Percentiles rank a stretch among this genome's conserved stretches.
Evolutionary conservation across 371 early-diverging fungal species (phyloP).

Genomic region (Conidiobolus coronatus): DNA sequence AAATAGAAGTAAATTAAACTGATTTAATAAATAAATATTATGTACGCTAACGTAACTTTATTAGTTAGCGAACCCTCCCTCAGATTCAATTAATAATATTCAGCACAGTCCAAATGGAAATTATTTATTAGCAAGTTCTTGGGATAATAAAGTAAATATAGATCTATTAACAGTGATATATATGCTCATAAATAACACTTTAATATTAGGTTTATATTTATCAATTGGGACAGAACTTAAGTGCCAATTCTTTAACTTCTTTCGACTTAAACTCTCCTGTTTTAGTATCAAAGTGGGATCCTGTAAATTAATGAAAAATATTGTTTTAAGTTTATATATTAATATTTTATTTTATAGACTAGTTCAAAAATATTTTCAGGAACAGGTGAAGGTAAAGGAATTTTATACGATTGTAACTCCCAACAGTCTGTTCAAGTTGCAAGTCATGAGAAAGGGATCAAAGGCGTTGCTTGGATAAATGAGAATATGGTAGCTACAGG

Average conservation of each 20-base stretch:
- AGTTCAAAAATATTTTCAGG: conserved; percentile 65
- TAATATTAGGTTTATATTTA: conserved; percentile 60
- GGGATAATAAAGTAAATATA: conserved; percentile 67
- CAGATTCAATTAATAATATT: conserved; percentile 59
- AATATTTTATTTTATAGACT: conserved; percentile 17
- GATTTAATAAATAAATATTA: no score
- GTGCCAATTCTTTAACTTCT: conserved; percentile 47
- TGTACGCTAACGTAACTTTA: no score
- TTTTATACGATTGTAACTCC: conserved; percentile 34
- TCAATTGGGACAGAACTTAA: conserved; percentile 51
- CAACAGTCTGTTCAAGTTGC: conserved; percentile 36
- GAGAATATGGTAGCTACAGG: conserved; percentile 46
- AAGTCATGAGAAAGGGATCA: conserved; percentile 44
- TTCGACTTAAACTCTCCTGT: conserved; percentile 71
- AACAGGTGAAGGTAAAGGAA: conserved; percentile 44
- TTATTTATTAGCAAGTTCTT: conserved; percentile 63
- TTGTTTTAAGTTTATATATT: neutral
- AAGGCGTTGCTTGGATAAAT: conserved; percentile 33
- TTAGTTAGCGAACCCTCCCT: conserved; percentile 42
- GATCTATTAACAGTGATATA: no score
- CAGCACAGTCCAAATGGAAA: conserved; percentile 63
- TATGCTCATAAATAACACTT: neutral
- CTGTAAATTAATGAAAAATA: conserved; percentile 20
- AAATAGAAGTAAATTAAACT: no score
- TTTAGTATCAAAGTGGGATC: conserved; percentile 66